Conservation (phyloP, 2,329 filamentous ascomycete genomes). For the Diaporthe humulicola region DNA sequence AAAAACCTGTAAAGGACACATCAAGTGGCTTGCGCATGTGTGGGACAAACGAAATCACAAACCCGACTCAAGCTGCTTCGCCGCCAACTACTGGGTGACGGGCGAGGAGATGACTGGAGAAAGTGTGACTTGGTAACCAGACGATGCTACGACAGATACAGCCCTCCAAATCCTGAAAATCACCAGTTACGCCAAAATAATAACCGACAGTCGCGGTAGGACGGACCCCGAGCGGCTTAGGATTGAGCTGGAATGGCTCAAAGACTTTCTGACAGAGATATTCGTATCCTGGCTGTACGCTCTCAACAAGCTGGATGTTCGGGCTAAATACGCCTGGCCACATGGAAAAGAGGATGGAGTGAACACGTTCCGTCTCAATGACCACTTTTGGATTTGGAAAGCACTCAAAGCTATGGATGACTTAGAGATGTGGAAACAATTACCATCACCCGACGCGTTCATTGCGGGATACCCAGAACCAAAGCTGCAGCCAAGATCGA, state of each 20-base stretch:
- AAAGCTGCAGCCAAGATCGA: neutral
- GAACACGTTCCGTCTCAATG: neutral
- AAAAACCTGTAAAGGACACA: neutral
- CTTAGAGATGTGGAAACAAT: neutral
- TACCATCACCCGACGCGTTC: neutral
- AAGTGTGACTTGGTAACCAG: neutral
- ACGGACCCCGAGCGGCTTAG: no score
- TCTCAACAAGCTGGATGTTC: slow-evolving; percentile 2
- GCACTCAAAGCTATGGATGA: slow-evolving; percentile 5
- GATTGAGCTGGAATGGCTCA: neutral
- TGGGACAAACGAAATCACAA: neutral
- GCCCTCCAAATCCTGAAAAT: slow-evolving; percentile 24
- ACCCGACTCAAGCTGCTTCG: neutral
- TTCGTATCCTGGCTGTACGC: slow-evolving; percentile 2
- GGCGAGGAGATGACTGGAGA: neutral
- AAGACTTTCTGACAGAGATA: neutral
- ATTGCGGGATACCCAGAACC: no score
- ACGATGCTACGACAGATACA: slow-evolving; percentile 12
- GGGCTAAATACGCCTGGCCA: neutral
- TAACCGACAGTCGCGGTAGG: neutral
- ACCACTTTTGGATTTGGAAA: slow-evolving; percentile 26
- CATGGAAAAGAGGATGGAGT: neutral
- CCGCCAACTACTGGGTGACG: slow-evolving; percentile 19
- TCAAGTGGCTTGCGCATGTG: neutral
- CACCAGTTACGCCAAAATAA: neutral